phyloP scores from a whole-genome alignment of 2,329 filamentous ascomycete genomes.

The Didymella pinodella region DNA sequence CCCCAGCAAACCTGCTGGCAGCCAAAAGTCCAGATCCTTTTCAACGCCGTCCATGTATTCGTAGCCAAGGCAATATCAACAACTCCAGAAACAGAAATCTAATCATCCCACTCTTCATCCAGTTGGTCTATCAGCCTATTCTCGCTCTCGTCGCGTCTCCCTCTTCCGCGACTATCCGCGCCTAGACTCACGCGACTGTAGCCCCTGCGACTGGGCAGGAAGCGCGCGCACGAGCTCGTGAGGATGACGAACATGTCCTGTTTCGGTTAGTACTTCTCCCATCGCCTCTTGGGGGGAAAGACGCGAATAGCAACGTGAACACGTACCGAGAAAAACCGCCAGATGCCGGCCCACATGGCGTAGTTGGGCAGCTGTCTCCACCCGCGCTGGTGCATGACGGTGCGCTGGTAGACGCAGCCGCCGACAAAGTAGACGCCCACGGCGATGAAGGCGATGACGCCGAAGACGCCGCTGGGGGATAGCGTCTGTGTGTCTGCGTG shows the following conservation, averaged over 20 bases:
- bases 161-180: slow-evolving; percentile 52
- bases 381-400: slow-evolving; percentile 90
- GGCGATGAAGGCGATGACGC: slow-evolving; percentile 80
- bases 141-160: slow-evolving; percentile 74
- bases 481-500: slow-evolving; percentile 65
- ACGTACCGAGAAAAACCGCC: slow-evolving; percentile 79
- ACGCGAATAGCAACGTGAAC: background rate
- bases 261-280: slow-evolving; percentile 17
- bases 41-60: background rate
- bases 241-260: slow-evolving; percentile 70
- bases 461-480: slow-evolving; percentile 80
- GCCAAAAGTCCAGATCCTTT: background rate
- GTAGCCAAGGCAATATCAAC: background rate
- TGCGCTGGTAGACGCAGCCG: slow-evolving; percentile 94
- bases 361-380: slow-evolving; percentile 98
- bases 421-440: slow-evolving; percentile 89
- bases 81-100: background rate
- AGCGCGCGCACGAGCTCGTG: slow-evolving; percentile 73
- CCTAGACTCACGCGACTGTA: slow-evolving; percentile 70
- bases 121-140: slow-evolving; percentile 94
- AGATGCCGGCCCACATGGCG: slow-evolving; percentile 87
- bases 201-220: slow-evolving; percentile 69
- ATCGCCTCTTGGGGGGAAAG: too few relatives aligned
- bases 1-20: background rate
- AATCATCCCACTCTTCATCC: slow-evolving; percentile 96